phyloP scores from a whole-genome alignment of 176 grass and related monocot genomes.

The Coix lacrymajobi region DNA sequence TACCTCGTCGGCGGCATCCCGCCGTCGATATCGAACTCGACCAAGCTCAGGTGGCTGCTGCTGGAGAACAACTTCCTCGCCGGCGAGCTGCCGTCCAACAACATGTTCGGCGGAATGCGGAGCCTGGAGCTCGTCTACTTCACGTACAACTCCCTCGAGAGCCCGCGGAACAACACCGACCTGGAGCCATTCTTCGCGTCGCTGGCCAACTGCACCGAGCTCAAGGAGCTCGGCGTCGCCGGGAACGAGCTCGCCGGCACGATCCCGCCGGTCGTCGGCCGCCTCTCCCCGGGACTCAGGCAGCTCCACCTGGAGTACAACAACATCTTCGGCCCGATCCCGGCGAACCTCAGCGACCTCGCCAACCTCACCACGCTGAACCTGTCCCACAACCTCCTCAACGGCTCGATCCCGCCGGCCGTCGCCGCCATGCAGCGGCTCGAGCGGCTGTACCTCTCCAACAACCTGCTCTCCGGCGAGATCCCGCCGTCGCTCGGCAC shows the following conservation, averaged over 20 bases:
- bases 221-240: conserved; percentile 72
- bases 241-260: conserved; percentile 57
- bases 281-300: conserved; percentile 41
- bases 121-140: conserved; percentile 55
- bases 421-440: conserved; percentile 57
- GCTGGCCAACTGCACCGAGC: conserved; percentile 53
- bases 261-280: conserved; percentile 47
- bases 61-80: conserved; percentile 58
- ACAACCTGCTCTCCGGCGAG: conserved; percentile 71
- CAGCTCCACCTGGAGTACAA: conserved; percentile 89
- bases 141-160: conserved; percentile 66
- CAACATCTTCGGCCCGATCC: conserved; percentile 67
- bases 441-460: conserved; percentile 66
- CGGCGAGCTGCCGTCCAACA: conserved; percentile 50
- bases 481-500: conserved; percentile 59
- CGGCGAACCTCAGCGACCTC: conserved; percentile 50
- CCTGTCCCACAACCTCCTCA: conserved; percentile 53
- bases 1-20: conserved; percentile 62
- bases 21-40: conserved; percentile 59
- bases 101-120: conserved; percentile 60
- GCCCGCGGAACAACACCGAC: conserved; percentile 43
- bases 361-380: conserved; percentile 72
- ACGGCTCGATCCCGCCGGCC: conserved; percentile 62
- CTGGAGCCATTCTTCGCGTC: conserved; percentile 81
- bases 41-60: conserved; percentile 75